These are phyloP conservation scores for Blastocystis sp. DNA, from an alignment of 352 stramenopile genomes.

Conservation along the genomic window DNA sequence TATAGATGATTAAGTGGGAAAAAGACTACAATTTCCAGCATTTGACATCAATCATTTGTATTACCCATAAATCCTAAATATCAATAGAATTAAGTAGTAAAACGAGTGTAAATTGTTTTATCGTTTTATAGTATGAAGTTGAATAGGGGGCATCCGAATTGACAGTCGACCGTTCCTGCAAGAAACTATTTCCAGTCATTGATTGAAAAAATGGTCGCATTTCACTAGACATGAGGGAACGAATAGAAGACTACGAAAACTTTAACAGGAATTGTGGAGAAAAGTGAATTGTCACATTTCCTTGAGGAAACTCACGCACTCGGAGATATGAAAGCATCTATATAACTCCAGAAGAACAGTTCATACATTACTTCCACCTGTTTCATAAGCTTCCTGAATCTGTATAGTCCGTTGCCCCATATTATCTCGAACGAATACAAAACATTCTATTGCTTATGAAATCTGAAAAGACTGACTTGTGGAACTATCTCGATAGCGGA, in stretches of 20 bases:
- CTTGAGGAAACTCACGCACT: constrained; percentile 29
- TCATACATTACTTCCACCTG: neutral
- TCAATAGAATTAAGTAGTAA: neutral
- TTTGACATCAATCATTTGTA: constrained; percentile 43
- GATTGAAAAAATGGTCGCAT: constrained; percentile 32
- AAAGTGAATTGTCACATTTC: constrained; percentile 46
- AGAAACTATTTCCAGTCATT: neutral
- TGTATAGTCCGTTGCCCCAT: constrained; percentile 3
- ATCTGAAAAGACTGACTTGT: neutral
- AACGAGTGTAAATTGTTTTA: constrained; percentile 4
- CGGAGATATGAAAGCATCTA: constrained; percentile 22
- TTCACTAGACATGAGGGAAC: neutral
- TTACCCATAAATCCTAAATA: constrained; percentile 10
- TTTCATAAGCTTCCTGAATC: neutral
- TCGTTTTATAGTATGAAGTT: neutral
- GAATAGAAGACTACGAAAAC: neutral
- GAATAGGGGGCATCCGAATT: neutral
- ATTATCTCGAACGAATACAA: constrained; percentile 16
- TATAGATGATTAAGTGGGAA: neutral
- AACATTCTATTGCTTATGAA: neutral
- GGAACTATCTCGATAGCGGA: constrained; percentile 12
- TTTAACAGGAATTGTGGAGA: neutral
- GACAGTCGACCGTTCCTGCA: neutral
- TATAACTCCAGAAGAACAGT: neutral
- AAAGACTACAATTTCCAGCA: neutral